Percentiles rank a stretch among this genome's conserved stretches.
phyloP scores from a whole-genome alignment of 768 basidiomycete species.

The Boletus rufocinnamomeus region DNA sequence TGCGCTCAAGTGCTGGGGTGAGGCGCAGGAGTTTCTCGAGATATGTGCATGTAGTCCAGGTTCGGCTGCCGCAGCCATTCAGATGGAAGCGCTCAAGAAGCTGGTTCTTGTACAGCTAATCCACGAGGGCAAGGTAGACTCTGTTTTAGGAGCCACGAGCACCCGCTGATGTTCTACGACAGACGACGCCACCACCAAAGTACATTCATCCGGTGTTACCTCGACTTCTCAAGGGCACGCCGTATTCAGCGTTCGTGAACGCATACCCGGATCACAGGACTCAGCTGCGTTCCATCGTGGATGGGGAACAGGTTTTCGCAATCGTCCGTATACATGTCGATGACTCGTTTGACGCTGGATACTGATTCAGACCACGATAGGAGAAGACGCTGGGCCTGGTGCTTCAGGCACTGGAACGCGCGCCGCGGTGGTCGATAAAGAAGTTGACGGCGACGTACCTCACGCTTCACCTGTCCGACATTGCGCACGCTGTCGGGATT shows the following conservation, averaged over 20 bases:
- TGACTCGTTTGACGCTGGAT: background rate
- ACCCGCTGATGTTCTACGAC: conserved; percentile 2
- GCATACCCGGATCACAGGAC: conserved; percentile 62
- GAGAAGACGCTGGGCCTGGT: conserved; percentile 77
- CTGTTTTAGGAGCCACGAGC: background rate
- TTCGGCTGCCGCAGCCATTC: conserved; percentile 60
- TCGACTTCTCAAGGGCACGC: conserved; percentile 65
- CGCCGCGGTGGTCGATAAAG: conserved; percentile 77
- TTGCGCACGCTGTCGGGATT: conserved; percentile 50
- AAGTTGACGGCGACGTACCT: conserved; percentile 83
- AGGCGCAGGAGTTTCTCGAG: conserved; percentile 80
- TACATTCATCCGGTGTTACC: conserved; percentile 63
- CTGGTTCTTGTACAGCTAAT: conserved; percentile 78
- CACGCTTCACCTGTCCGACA: conserved; percentile 72
- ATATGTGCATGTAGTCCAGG: conserved; percentile 70
- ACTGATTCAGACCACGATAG: conserved; percentile 36
- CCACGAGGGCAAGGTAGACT: conserved; percentile 64
- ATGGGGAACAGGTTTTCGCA: conserved; percentile 58
- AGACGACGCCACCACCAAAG: conserved; percentile 59
- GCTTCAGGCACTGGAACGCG: conserved; percentile 62
- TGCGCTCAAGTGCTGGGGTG: conserved; percentile 63
- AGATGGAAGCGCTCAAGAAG: conserved; percentile 88
- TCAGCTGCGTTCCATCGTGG: conserved; percentile 46
- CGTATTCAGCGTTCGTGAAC: conserved; percentile 64
- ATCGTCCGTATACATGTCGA: conserved; percentile 41